Base-by-base conservation (phyloP, 2,329 filamentous ascomycete genomes). In the Cladosporium sp. region DNA sequence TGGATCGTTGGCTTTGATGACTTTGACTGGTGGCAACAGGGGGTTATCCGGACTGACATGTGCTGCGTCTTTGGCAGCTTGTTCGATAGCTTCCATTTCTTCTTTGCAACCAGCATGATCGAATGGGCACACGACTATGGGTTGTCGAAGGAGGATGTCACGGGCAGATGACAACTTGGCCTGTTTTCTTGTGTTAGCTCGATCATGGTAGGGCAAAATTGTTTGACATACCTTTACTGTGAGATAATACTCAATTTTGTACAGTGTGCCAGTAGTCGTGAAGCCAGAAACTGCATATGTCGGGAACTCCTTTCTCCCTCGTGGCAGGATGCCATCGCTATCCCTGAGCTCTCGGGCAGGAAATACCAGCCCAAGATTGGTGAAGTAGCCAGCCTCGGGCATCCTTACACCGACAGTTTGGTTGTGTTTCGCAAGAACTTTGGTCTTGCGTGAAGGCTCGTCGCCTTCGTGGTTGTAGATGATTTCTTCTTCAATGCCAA, bases 401-500 rank as follows among this genome's bases (percentile, higher is more conserved):
- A 99, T 80, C 73, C 89, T 95, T 54, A 89, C 84, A 51, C 90
- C 89, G 28, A 99, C 86, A 0, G 80, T 77, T 68, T 97, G 90
- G 1, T 87, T 87, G 66, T 93, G 89, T 72, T 91, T 94, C 24
- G 89, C 87, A 63, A 99, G 78, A 57, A 87, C 89, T 74, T 96
- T 97, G 64, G 91, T 79, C 73, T 96, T 97, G 64, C 90, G 90
- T 32, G 89, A 89, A 25, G 92, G 91, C 71, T 97, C 94, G 69
- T 97, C 94, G 49, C 94, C 94, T 74, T 97, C 93, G 28, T 94
- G 94, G 64, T 99, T 97, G 75, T 90, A 99, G n/a, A 94, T 95
- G 59, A 97, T 96, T 71, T 97, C 93, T 74, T 99, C 94, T 70
- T 97, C 94, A 65, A 99, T 95, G 12, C 86, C 85, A 40, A 97